A percentile compares a stretch with the other conserved stretches of the same genome.
These are phyloP conservation scores for barrel medic (Medicago truncatula) DNA, from an alignment of 306 rosid genomes.

Conservation along the genomic window MtrunA17r5.0-ANR NC_053048.1:55324001-55324500, in stretches of 20 bases:
- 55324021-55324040: background rate
- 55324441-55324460: too few species aligned
- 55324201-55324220: too few species aligned
- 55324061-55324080: conserved; percentile 92
- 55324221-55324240: conserved; percentile 62
- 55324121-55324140: conserved; percentile 48
- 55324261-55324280: conserved; percentile 75
- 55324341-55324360: too few species aligned
- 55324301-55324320: conserved; percentile 85
- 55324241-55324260: conserved; percentile 82
- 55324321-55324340: background rate
- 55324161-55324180: background rate
- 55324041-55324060: conserved; percentile 77
- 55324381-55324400: too few species aligned
- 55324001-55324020: background rate
- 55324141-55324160: conserved; percentile 27
- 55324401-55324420: too few species aligned
- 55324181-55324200: too few species aligned
- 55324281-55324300: conserved; percentile 85
- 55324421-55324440: too few species aligned
- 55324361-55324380: too few species aligned
- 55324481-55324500: too few species aligned
- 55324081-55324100: conserved; percentile 84
- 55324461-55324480: too few species aligned
- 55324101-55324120: conserved; percentile 95